Base-by-base conservation (phyloP, 306 rosid species). In the Sesbania bispinosa region DNA sequence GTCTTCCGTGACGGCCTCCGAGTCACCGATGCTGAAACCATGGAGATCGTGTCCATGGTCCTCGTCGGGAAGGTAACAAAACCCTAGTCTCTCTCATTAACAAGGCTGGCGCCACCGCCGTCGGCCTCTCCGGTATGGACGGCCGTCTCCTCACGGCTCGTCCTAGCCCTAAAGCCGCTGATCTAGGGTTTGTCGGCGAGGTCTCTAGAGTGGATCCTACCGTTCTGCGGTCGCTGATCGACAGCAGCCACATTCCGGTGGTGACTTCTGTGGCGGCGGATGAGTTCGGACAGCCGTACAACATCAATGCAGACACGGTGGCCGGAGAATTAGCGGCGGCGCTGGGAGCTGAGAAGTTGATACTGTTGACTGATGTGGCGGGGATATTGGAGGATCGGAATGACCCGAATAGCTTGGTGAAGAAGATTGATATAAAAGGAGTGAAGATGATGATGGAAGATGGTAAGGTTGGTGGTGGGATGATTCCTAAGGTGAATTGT, bases 21-120 rank as follows among this genome's bases (percentile, higher is more conserved):
- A 1, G 97, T 93, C 50, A 93, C 98, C 10, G 92, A 93, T 53
- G 83, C 92, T 0, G 77, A 82, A 8, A 93, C 98, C 1, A 93
- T 93, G 98, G 96, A 93, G 85, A 87, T 93, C 32, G 97, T 93
- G 11, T 93, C 98, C 46, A 93, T 93, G 98, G 98, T 93, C 3
- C 82, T 93, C 39, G 94, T 85, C n/a, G 98, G 97, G 0, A 89
- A 87, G 47, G 98, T 90, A 90, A 93, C 77, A 93, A 93, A 59
- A 76, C 82, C 19, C 72, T 90, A 9, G 98, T 93, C 4, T 90
- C 97, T 0, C 65, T 90, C 1, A 88, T 90, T 74, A 87, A 93
- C 73, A 86, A 80, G 26, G 94, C 93, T 2, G 97, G 97, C 2
- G 98, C 87, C 30, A 89, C 82, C 11, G 96, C 96, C 4, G 88